Evolutionary conservation across 176 grass and related monocot genomes (phyloP), one percentile per base, ranked within the genome.

Genomic region (Zizania latifolia): DNA sequence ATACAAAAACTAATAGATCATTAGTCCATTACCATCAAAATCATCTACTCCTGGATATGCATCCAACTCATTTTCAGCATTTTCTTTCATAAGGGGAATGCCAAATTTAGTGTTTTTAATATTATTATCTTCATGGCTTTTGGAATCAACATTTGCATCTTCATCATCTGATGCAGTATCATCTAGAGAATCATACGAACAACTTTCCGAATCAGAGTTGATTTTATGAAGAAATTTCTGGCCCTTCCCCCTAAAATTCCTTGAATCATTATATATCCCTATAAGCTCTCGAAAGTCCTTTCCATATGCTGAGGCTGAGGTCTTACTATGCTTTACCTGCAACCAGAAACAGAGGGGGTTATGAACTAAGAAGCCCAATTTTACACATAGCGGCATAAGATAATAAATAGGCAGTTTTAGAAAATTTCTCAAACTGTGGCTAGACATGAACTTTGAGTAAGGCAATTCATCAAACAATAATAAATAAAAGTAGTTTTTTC

Each of bases 311-410:
- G 80, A 85, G 14, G 68, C 71, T 36, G 80, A 86, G 36, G 93
- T 93, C 68, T 62, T 87, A 60, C 93, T 97, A 59, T 97, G 82
- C 77, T 88, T 89, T 83, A 93, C 90, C 93, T 97, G 67, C 78
- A 83, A 70, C 79, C 72, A 78, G 19, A 63, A 78, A 57, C 68
- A 9, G n/a, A 30, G 46, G 55, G 12, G 26, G 10, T 10, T 41
- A 82, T 40, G 51, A 58, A 10, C 15, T 38, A 81, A 39, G 29
- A 51, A 62, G 56, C 57, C 29, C 33, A 5, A 15, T n/a, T 71
- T 37, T 26, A 21, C 56, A n/a, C n/a, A 31, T 19, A 54, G 34
- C 43, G 33, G 16, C 31, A 80, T 38, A 48, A 30, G 10, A 78
- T 54, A 72, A 41, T 43, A 10, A n/a, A n/a, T 19, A 83, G 29